Percentiles rank a stretch among this genome's conserved stretches.
Evolutionary conservation across 2,329 filamentous ascomycete genomes (phyloP).

Genomic region (Paraconiothyrium brasiliense): DNA sequence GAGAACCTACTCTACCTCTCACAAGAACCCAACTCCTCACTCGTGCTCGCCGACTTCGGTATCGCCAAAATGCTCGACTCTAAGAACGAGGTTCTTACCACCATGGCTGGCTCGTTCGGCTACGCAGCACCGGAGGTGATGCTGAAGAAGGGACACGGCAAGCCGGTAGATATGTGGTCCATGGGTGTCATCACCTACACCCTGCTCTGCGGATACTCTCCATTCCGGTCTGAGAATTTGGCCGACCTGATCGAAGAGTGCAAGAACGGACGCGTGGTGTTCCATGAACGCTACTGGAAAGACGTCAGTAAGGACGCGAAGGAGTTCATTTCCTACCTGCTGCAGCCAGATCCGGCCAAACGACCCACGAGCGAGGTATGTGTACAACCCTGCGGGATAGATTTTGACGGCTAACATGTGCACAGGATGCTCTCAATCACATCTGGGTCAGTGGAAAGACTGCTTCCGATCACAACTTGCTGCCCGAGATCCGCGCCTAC

Average conservation of each 20-base stretch:
- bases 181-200: constrained; percentile 99
- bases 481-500: constrained; percentile 95
- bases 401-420: constrained; percentile 24
- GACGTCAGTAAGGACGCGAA: constrained; percentile 96
- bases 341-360: constrained; percentile 80
- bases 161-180: constrained; percentile 99
- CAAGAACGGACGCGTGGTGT: constrained; percentile 81
- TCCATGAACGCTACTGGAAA: constrained; percentile 98
- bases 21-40: constrained; percentile 76
- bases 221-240: constrained; percentile 94
- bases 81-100: constrained; percentile 90
- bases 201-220: constrained; percentile 95
- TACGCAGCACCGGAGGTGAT: constrained; percentile 98
- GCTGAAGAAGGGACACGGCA: constrained; percentile 96
- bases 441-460: constrained; percentile 90
- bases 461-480: constrained; percentile 93
- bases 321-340: constrained; percentile 84
- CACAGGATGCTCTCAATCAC: constrained; percentile 78
- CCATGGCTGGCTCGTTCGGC: constrained; percentile 98
- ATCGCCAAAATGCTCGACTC: constrained; percentile 97
- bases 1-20: constrained; percentile 97
- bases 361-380: constrained; percentile 80
- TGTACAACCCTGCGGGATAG: background rate
- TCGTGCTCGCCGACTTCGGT: constrained; percentile 96
- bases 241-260: constrained; percentile 95